These are phyloP conservation scores for Coemansia sp. DNA, from an alignment of 192 early-diverging fungal species.

Conservation along the genomic window DNA sequence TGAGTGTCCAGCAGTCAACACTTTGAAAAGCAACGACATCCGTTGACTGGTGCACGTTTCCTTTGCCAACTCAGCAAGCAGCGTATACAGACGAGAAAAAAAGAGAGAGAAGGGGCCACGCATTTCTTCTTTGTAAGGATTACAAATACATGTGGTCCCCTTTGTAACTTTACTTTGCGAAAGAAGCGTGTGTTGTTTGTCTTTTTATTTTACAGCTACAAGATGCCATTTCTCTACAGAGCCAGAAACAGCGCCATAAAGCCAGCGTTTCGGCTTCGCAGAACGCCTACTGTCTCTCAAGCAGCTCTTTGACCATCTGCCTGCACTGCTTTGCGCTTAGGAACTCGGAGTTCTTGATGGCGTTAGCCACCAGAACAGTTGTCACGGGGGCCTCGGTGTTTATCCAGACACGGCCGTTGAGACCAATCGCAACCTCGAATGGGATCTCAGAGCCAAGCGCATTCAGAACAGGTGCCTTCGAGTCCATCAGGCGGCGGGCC, in stretches of 20 bases:
- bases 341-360: slow-evolving; percentile 74
- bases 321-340: slow-evolving; percentile 60
- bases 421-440: slow-evolving; percentile 88
- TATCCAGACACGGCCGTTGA: slow-evolving; percentile 96
- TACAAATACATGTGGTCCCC: too few species aligned
- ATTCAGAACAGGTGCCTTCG: slow-evolving; percentile 69
- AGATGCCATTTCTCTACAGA: background rate
- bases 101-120: too few species aligned
- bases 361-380: slow-evolving; percentile 69
- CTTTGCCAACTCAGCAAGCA: background rate
- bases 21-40: background rate
- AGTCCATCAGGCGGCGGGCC: slow-evolving; percentile 65
- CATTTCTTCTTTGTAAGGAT: background rate
- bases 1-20: too few species aligned
- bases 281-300: slow-evolving; percentile 23
- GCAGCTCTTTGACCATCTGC: slow-evolving; percentile 56
- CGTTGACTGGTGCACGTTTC: background rate
- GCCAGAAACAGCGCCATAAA: background rate
- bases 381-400: slow-evolving; percentile 63
- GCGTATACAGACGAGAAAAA: too few species aligned
- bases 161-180: too few species aligned
- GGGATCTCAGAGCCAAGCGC: slow-evolving; percentile 70
- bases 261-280: background rate
- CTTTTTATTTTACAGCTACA: slow-evolving; percentile 2
- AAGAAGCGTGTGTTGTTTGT: background rate